Evolutionary conservation across 345 rosid species (phyloP).

Genomic region (Lepidium africanum): DNA sequence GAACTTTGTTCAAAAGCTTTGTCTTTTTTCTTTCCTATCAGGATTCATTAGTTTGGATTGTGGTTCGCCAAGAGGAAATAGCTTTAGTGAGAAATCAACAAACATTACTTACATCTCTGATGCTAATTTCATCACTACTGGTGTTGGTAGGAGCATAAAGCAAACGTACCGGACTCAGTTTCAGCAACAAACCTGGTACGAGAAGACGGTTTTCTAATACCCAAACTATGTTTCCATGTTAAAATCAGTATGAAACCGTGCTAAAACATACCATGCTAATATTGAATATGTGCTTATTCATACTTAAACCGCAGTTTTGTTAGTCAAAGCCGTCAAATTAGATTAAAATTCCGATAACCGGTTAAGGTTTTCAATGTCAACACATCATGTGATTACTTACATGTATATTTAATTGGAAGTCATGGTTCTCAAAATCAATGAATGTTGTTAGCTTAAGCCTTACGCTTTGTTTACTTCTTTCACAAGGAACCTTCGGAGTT

Average conservation of each 20-base stretch:
- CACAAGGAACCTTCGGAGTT: conserved; percentile 17
- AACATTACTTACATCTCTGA: conserved; percentile 35
- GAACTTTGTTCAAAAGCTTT: background rate
- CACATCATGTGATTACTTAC: no score
- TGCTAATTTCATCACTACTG: conserved; percentile 30
- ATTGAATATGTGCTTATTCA: no score
- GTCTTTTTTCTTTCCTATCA: background rate
- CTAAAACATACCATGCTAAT: no score
- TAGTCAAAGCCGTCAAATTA: no score
- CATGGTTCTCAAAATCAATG: background rate
- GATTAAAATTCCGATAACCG: no score
- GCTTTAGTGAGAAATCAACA: conserved; percentile 20
- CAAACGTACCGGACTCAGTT: background rate
- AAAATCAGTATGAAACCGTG: no score
- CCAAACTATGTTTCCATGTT: no score
- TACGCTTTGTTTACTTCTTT: background rate
- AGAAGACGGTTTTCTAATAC: no score
- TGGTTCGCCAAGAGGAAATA: conserved; percentile 23
- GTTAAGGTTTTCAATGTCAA: no score
- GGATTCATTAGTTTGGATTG: conserved; percentile 51
- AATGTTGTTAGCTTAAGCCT: background rate
- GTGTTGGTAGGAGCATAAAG: conserved; percentile 13
- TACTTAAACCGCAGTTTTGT: no score
- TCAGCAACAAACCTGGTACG: background rate
- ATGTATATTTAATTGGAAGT: no score